Evolutionary conservation across 2,329 filamentous ascomycete species (phyloP).

Genomic region (Epicoccum nigrum): DNA sequence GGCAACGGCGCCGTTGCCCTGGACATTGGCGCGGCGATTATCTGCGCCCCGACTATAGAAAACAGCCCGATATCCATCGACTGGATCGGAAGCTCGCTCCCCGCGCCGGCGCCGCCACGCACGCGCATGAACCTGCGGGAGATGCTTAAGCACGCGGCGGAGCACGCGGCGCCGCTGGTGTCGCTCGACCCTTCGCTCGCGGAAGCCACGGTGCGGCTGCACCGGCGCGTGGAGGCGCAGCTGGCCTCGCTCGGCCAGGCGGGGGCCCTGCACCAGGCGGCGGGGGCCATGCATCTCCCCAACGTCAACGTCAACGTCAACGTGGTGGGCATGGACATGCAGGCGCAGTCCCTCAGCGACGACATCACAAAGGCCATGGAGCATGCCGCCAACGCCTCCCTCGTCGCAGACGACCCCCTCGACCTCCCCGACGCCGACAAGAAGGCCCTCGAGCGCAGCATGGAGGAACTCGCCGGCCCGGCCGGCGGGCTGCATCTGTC

Average conservation of each 20-base stretch:
- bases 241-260: constrained; percentile 48
- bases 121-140: constrained; percentile 64
- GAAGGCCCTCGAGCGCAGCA: constrained; percentile 40
- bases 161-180: constrained; percentile 63
- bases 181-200: constrained; percentile 63
- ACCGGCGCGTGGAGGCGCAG: constrained; percentile 70
- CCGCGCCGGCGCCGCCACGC: constrained; percentile 32
- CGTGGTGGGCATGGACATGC: no score
- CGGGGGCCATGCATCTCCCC: constrained; percentile 37
- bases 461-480: constrained; percentile 38
- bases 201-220: constrained; percentile 67
- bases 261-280: no score
- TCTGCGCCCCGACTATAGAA: constrained; percentile 66
- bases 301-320: constrained; percentile 36
- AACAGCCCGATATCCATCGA: constrained; percentile 45
- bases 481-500: constrained; percentile 39
- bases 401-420: constrained; percentile 41
- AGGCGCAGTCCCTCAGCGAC: constrained; percentile 33
- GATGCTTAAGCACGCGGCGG: constrained; percentile 63
- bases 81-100: constrained; percentile 40
- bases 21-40: constrained; percentile 71
- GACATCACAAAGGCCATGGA: constrained; percentile 46
- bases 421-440: constrained; percentile 40
- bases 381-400: constrained; percentile 42
- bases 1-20: constrained; percentile 67